Evolutionary conservation across 2,329 filamentous ascomycete species (phyloP), one percentile per base, ranked within the genome.

Genomic region (Verticillium nubilum): DNA sequence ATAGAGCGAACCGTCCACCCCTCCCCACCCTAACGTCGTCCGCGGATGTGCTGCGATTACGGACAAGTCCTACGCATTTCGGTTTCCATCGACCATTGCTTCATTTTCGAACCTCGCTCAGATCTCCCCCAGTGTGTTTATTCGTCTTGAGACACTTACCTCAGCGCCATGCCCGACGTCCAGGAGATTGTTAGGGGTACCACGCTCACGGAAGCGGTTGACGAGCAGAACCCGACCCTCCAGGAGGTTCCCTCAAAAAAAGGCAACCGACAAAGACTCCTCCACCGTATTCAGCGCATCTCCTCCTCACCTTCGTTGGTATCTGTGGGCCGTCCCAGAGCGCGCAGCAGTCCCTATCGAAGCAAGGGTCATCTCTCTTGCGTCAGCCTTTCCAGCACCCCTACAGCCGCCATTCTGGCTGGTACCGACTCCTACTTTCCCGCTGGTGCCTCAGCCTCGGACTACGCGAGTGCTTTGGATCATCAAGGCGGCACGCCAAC

Each of bases 221-320:
- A 67, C 25, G 66, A 65, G 60, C 65, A 69, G 31, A 61, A 64
- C 47, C 60, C 61, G 15, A 62, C 63, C 61, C 67, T 66, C 52
- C 61, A 62, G 13, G 72, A 72, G 35, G 64, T 61, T 42, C 74
- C 73, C 3, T 78, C 77, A 27, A 91, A 88, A 73, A 78, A 84
- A 59, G 92, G 87, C 71, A 83, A 86, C 58, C 85, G 89, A 54
- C 85, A 87, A 67, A 85, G 87, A 61, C 74, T 96, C 33, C 78
- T 96, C 19, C 86, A 87, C 63, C 86, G 87, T 31, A 81, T 96
- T 55, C 88, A 94, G 63, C 87, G 91, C 60, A 94, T 96, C 68
- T 88, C 90, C 12, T 96, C 92, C 0, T 91, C 88, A 6, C 87
- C 90, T 1, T 90, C 89, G 17, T 76, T 96, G 56, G 79, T 83